phyloP scores from a whole-genome alignment of 78 protist genomes.

The Reticulomyxa filosa region DNA sequence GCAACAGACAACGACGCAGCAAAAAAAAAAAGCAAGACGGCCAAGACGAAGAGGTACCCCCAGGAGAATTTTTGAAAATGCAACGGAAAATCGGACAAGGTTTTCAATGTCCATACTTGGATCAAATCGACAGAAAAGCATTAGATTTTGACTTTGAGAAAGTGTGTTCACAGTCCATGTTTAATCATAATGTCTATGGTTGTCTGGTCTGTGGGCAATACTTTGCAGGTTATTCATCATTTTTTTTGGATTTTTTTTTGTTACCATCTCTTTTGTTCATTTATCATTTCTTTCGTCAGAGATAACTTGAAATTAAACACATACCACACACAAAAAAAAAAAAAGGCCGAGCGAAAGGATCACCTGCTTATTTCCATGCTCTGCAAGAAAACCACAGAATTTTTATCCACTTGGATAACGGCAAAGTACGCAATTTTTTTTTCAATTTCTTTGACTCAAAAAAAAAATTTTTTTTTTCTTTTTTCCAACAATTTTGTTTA shows the following conservation, averaged over 20 bases:
- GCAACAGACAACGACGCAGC: no score
- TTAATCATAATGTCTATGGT: slow-evolving; percentile 72
- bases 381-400: slow-evolving; percentile 68
- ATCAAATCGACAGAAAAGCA: slow-evolving; percentile 33
- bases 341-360: slow-evolving; percentile 50
- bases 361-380: slow-evolving; percentile 77
- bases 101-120: slow-evolving; percentile 49
- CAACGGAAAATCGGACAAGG: no score
- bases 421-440: background rate
- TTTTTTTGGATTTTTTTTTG: no score
- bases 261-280: no score
- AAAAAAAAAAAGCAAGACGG: no score
- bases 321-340: background rate
- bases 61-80: no score
- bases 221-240: no score
- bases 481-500: no score
- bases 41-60: no score
- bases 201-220: slow-evolving; percentile 92
- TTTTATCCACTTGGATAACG: slow-evolving; percentile 57
- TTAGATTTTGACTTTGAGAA: slow-evolving; percentile 92
- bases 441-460: no score
- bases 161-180: slow-evolving; percentile 58
- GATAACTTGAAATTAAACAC: background rate
- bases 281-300: background rate
- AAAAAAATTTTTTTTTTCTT: no score